A percentile compares a stretch with the other conserved stretches of the same genome.
phyloP scores from a whole-genome alignment of 1,284 basidiomycete genomes.

The Leucoagaricus sp. region DNA sequence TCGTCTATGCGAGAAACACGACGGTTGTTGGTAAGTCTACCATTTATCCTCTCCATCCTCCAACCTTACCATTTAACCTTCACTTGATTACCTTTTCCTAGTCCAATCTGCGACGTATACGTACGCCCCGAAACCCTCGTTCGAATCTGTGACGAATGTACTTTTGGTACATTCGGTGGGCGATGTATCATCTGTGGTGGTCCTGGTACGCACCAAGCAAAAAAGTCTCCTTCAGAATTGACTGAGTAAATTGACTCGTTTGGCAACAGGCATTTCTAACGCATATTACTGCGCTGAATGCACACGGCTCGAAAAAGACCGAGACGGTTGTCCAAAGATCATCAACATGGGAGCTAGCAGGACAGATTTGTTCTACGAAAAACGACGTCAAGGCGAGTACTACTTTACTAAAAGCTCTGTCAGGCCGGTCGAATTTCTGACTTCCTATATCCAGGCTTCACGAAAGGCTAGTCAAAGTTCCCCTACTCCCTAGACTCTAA shows the following conservation, averaged over 20 bases:
- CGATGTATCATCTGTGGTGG: conserved; percentile 97
- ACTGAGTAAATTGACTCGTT: no score
- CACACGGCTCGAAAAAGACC: conserved; percentile 93
- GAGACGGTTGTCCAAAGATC: conserved; percentile 98
- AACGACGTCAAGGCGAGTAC: conserved; percentile 69
- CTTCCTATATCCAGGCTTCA: no score
- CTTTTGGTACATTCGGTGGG: conserved; percentile 96
- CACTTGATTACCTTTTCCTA: conserved; percentile 36
- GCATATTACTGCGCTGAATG: conserved; percentile 98
- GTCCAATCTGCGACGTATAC: conserved; percentile 99
- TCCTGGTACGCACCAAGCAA: conserved; percentile 60
- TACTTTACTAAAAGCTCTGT: not conserved
- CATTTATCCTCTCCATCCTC: not conserved
- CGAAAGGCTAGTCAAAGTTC: no score
- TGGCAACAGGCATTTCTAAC: no score
- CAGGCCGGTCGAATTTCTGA: no score
- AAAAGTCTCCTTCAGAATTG: conserved; percentile 53
- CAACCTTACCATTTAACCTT: not conserved
- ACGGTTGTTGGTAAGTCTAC: conserved; percentile 97
- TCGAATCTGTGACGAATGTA: conserved; percentile 98
- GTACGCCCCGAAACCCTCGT: conserved; percentile 97
- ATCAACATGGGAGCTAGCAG: conserved; percentile 95
- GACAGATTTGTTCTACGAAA: conserved; percentile 88
- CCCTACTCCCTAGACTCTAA: no score
- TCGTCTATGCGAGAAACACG: conserved; percentile 97